Base-by-base conservation (phyloP, 805 yeast species). In the Jamesozyma lodderae region DNA sequence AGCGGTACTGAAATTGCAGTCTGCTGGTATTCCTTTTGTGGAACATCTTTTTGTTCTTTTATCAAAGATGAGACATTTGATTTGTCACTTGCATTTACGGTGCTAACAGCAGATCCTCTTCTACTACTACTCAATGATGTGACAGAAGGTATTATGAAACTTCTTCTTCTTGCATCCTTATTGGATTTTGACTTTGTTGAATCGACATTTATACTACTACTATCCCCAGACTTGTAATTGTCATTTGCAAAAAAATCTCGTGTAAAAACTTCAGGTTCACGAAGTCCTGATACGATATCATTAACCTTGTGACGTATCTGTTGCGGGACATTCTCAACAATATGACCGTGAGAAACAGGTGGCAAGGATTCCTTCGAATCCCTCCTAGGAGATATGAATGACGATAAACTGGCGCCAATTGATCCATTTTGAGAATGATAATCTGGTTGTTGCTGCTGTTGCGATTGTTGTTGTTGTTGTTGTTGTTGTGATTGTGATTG, bases 91-190 rank as follows among this genome's bases (percentile, higher is more conserved):
- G 41, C 30, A 30, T 28, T 31, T 15, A 17, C 15, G 11, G 36
- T 21, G 16, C 31, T 34, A 21, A 15, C n/a, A 15, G 19, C 17
- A 6, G 46, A 46, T 10, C 41, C 44, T 14, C 43, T 41, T 33
- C 51, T 44, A 38, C 43, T 42, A 6, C n/a, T 17, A 13, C 13
- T 23, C 15, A 11, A 4, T 4, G 33, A 14, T 6, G 41, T 17
- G 5, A 25, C 22, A 10, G 41, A 32, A 11, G 37, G 30, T 15
- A 33, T 15, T 16, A 25, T 10, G n/a, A 22, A 17, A n/a, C 30
- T 33, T 36, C 28, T 30, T 19, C 29, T 36, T 23, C 18, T 28
- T 3, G 26, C 13, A 14, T 22, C 9, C 9, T 21, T 31, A 8
- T 31, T 18, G n/a, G 6, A 7, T 17, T 31, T 31, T 3, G 25